Evolutionary conservation across 1,284 basidiomycete genomes (phyloP).

Genomic region (Erythrobasidium hasegawianum): DNA sequence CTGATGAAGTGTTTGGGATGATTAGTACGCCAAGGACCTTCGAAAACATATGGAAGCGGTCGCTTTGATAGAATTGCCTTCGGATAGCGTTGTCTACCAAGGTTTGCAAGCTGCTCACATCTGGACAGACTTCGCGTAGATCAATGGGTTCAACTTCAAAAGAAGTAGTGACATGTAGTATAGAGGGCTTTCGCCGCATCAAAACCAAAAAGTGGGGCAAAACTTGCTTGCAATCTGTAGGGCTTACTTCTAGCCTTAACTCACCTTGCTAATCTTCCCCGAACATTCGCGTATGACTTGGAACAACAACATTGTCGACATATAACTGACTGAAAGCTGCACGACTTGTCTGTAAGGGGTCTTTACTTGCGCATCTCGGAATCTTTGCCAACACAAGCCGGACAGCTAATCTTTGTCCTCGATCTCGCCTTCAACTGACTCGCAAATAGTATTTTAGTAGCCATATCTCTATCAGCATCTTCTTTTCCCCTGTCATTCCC

Average conservation of each 20-base stretch:
- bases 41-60: constrained; percentile 6
- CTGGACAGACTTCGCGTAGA: constrained; percentile 28
- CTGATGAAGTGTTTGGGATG: no score
- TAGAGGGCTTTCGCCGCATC: no score
- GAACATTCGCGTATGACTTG: no score
- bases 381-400: constrained; percentile 21
- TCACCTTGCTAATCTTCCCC: no score
- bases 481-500: background rate
- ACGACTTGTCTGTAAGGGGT: no score
- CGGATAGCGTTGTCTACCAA: constrained; percentile 21
- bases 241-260: no score
- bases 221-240: no score
- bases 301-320: background rate
- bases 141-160: no score
- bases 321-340: no score
- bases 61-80: constrained; percentile 4
- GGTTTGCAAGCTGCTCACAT: constrained; percentile 25
- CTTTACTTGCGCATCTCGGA: no score
- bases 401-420: constrained; percentile 19
- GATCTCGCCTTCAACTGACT: constrained; percentile 20
- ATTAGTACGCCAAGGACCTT: constrained; percentile 24
- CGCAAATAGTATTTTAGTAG: constrained; percentile 26
- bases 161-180: no score
- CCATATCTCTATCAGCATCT: constrained; percentile 20
- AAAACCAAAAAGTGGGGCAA: no score